phyloP scores from a whole-genome alignment of 768 basidiomycete genomes.

The Tricholoma sp. region DNA sequence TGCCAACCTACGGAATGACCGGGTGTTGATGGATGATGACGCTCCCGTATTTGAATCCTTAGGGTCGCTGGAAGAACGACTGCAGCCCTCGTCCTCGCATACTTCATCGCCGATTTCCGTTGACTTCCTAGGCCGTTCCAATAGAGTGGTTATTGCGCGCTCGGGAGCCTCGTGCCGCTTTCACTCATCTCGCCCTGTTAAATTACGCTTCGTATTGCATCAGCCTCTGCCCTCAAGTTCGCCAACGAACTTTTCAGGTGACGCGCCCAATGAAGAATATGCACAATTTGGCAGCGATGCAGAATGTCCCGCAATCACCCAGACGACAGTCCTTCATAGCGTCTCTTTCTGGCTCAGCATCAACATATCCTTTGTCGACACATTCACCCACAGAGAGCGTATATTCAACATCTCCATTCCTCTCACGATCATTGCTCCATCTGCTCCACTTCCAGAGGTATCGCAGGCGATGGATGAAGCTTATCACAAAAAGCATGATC shows the following conservation, averaged over 20 bases:
- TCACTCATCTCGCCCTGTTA: slow-evolving; percentile 69
- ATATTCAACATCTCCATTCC: slow-evolving; percentile 64
- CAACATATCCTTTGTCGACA: slow-evolving; percentile 74
- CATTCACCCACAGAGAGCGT: slow-evolving; percentile 61
- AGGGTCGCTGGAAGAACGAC: slow-evolving; percentile 22
- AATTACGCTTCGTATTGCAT: slow-evolving; percentile 77
- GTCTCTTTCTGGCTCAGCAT: slow-evolving; percentile 75
- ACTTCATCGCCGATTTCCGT: slow-evolving; percentile 28
- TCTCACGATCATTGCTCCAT: slow-evolving; percentile 64
- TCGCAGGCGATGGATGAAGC: slow-evolving; percentile 68
- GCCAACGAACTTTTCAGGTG: slow-evolving; percentile 40
- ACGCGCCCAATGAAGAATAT: slow-evolving; percentile 38
- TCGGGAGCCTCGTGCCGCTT: slow-evolving; percentile 93
- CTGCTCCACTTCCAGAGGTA: slow-evolving; percentile 76
- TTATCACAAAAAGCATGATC: slow-evolving; percentile 86
- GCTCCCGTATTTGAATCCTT: slow-evolving; percentile 18
- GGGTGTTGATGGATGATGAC: slow-evolving; percentile 21
- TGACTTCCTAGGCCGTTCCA: slow-evolving; percentile 34
- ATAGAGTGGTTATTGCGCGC: slow-evolving; percentile 60
- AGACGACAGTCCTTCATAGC: slow-evolving; percentile 77
- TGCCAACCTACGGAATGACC: slow-evolving; percentile 4
- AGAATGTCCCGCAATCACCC: slow-evolving; percentile 73
- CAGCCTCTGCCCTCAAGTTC: slow-evolving; percentile 47
- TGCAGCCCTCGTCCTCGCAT: slow-evolving; percentile 33
- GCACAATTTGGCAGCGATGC: slow-evolving; percentile 50